Evolutionary conservation across 1,284 basidiomycete genomes (phyloP).

Genomic region (Trichosporon inkin): DNA sequence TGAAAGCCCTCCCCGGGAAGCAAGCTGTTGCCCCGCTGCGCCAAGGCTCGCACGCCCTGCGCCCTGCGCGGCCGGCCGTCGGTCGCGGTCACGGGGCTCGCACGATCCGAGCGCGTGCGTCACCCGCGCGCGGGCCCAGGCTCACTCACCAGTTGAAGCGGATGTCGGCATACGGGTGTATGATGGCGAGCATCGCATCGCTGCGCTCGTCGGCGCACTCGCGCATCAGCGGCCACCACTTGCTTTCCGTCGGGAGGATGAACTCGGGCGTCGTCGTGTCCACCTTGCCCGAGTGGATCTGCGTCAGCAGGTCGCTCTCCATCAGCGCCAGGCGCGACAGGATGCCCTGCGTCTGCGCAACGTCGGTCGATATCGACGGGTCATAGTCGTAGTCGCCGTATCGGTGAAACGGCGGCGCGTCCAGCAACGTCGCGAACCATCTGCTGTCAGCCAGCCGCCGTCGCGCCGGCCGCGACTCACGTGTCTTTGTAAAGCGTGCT

Average conservation of each 20-base stretch:
- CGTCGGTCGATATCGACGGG: conserved; percentile 21
- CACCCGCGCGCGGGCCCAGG: too few species aligned
- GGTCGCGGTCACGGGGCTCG: too few species aligned
- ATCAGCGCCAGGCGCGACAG: conserved; percentile 23
- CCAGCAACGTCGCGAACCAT: conserved; percentile 22
- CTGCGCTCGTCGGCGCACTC: conserved; percentile 20
- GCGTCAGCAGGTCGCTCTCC: conserved; percentile 24
- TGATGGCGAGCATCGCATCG: conserved; percentile 15
- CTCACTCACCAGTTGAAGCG: conserved; percentile 32
- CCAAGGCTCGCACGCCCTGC: too few species aligned
- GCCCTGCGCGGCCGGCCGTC: too few species aligned
- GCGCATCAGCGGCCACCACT: conserved; percentile 23
- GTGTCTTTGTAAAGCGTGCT: conserved; percentile 31
- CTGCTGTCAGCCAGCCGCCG: conserved; percentile 18
- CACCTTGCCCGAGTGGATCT: conserved; percentile 25
- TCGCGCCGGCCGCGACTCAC: too few species aligned
- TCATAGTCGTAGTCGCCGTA: conserved; percentile 28
- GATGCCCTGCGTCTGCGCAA: conserved; percentile 19
- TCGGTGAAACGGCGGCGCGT: conserved; percentile 17
- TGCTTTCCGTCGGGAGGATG: conserved; percentile 21
- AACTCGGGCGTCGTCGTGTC: conserved; percentile 31
- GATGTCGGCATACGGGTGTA: conserved; percentile 26
- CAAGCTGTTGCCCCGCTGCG: too few species aligned
- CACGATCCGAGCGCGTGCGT: too few species aligned
- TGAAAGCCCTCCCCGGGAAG: too few species aligned